Conservation (phyloP, 2,329 filamentous ascomycete species). For the Zymoseptoria crescenta region DNA sequence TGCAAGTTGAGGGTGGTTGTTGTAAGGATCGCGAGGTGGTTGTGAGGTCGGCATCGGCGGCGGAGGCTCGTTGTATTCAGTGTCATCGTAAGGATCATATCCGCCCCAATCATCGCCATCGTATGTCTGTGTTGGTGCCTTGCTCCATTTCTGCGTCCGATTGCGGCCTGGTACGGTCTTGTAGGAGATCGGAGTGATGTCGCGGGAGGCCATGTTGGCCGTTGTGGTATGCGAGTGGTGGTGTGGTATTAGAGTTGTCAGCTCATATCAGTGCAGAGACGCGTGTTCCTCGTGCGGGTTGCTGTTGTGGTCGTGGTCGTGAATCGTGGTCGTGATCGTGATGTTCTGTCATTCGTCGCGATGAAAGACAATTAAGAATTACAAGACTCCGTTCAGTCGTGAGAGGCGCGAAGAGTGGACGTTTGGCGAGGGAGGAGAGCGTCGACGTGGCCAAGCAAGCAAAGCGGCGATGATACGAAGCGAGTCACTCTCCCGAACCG, state of each 20-base stretch:
- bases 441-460: not conserved
- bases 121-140: conserved; percentile 78
- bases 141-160: conserved; percentile 92
- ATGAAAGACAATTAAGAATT: not conserved
- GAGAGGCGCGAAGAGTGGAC: not conserved
- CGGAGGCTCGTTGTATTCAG: conserved; percentile 40
- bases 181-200: conserved; percentile 46
- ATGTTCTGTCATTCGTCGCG: not conserved
- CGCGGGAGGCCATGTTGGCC: conserved; percentile 16
- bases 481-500: not conserved
- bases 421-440: not conserved
- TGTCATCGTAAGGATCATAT: conserved; percentile 49
- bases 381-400: not conserved
- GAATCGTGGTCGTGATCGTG: not conserved
- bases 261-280: conserved; percentile 1
- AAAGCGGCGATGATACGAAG: not conserved
- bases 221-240: not conserved
- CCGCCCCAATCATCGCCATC: conserved; percentile 92
- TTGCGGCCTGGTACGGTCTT: conserved; percentile 79
- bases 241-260: conserved; percentile 1
- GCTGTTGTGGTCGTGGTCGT: not conserved
- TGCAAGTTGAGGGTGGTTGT: not conserved
- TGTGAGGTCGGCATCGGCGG: conserved; percentile 26
- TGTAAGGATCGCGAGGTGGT: conserved; percentile 1
- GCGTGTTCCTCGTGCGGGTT: not conserved